Conservation (phyloP, 1,284 basidiomycete genomes). For the Pascua sp. region DNA sequence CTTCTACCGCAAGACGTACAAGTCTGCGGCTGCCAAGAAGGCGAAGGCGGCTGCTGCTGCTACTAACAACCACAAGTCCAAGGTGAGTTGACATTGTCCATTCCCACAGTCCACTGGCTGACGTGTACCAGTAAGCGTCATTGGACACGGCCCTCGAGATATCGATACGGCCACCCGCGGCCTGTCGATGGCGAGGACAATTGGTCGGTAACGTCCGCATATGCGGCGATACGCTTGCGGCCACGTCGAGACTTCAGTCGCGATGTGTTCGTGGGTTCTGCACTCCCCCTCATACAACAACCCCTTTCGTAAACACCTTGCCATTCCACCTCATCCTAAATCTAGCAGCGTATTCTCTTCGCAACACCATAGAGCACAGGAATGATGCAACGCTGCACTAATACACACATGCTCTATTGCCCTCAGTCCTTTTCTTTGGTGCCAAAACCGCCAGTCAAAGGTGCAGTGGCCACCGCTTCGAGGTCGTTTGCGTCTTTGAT, state of each 20-base stretch:
- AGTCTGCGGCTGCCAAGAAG: constrained; percentile 28
- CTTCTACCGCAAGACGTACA: constrained; percentile 52
- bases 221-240: background rate
- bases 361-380: constrained; percentile 6
- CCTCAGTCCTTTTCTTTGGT: background rate
- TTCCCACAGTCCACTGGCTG: constrained; percentile 12
- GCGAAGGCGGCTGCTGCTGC: constrained; percentile 12
- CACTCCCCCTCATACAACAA: constrained; percentile 1
- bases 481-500: constrained; percentile 33
- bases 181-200: too few species aligned
- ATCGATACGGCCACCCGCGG: too few species aligned
- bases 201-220: too few species aligned
- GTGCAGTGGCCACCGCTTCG: constrained; percentile 16
- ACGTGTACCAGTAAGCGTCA: constrained; percentile 30
- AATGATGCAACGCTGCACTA: constrained; percentile 7
- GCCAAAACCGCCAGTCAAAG: background rate
- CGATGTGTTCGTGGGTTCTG: constrained; percentile 1
- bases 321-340: background rate
- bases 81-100: background rate
- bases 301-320: background rate
- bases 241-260: background rate
- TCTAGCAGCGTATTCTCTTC: background rate
- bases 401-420: background rate
- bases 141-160: constrained; percentile 22
- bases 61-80: background rate